Percentiles rank a stretch among this genome's conserved stretches.
These are phyloP conservation scores for Fusarium sp. DNA, from an alignment of 2,329 filamentous ascomycete genomes.

Conservation along the genomic window DNA sequence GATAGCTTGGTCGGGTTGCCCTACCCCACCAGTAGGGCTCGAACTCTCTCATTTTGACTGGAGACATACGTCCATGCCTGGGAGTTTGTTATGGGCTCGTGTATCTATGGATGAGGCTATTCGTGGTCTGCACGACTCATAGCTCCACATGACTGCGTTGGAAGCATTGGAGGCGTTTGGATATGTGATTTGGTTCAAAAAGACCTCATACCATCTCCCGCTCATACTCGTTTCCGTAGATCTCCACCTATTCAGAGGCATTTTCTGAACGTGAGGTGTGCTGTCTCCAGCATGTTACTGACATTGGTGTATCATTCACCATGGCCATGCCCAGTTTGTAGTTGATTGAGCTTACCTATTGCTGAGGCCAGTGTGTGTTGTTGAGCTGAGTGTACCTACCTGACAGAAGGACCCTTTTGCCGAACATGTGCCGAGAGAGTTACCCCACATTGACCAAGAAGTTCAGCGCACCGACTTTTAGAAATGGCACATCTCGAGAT, in stretches of 20 bases:
- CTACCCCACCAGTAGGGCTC: conserved; percentile 17
- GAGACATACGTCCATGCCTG: background rate
- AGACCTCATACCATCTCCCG: background rate
- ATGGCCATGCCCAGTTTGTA: background rate
- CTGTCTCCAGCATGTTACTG: background rate
- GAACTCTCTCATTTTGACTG: background rate
- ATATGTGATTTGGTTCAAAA: background rate
- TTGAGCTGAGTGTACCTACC: background rate
- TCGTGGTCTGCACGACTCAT: background rate
- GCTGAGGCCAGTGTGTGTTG: background rate
- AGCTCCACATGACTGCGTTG: background rate
- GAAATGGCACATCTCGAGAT: conserved; percentile 51
- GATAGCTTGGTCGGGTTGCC: conserved; percentile 9
- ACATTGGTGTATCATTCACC: background rate
- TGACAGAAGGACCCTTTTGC: conserved; percentile 8
- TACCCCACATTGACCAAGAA: conserved; percentile 56
- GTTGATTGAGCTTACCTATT: background rate
- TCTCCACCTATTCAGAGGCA: background rate
- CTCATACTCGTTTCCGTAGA: background rate
- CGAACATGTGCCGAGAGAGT: conserved; percentile 30
- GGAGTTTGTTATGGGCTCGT: background rate
- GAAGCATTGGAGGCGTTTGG: background rate
- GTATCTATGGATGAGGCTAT: conserved; percentile 8
- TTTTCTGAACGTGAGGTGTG: background rate
- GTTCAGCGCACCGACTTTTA: conserved; percentile 57